Evolutionary conservation across 192 early-diverging fungal genomes (phyloP).

Genomic region (Geranomyces variabilis): DNA sequence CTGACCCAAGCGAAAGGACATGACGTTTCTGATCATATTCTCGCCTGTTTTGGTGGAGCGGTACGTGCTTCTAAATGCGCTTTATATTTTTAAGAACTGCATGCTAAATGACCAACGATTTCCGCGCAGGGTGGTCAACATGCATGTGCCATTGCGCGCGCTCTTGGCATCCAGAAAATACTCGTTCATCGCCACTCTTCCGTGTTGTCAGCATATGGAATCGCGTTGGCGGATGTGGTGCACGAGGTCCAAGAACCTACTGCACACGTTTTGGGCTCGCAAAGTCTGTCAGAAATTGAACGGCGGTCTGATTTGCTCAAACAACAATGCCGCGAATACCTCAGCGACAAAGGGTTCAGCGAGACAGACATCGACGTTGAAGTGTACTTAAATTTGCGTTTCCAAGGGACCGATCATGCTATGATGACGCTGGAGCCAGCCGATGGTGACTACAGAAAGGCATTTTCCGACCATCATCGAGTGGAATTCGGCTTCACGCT

Average conservation of each 20-base stretch:
- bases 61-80: slow-evolving; percentile 4
- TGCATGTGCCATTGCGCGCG: slow-evolving; percentile 89
- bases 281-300: slow-evolving; percentile 47
- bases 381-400: slow-evolving; percentile 86
- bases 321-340: slow-evolving; percentile 48
- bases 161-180: slow-evolving; percentile 82
- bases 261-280: neutral
- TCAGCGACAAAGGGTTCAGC: slow-evolving; percentile 74
- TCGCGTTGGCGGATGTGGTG: slow-evolving; percentile 87
- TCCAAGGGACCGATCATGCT: slow-evolving; percentile 89
- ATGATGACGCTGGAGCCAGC: slow-evolving; percentile 83
- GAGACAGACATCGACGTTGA: slow-evolving; percentile 57
- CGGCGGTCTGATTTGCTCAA: slow-evolving; percentile 58
- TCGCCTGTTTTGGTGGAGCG: slow-evolving; percentile 95
- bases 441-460: slow-evolving; percentile 49
- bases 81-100: neutral
- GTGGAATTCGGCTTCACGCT: slow-evolving; percentile 97
- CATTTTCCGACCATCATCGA: slow-evolving; percentile 77
- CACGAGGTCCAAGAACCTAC: slow-evolving; percentile 86
- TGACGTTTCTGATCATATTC: slow-evolving; percentile 77
- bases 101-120: neutral
- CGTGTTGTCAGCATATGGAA: slow-evolving; percentile 92
- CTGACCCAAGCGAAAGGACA: slow-evolving; percentile 93
- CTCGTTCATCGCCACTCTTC: slow-evolving; percentile 88
- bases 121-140: slow-evolving; percentile 80